These are phyloP conservation scores for Pseudopyricularia cyperi DNA, from an alignment of 2,329 filamentous ascomycete genomes.

Conservation along the genomic window DNA sequence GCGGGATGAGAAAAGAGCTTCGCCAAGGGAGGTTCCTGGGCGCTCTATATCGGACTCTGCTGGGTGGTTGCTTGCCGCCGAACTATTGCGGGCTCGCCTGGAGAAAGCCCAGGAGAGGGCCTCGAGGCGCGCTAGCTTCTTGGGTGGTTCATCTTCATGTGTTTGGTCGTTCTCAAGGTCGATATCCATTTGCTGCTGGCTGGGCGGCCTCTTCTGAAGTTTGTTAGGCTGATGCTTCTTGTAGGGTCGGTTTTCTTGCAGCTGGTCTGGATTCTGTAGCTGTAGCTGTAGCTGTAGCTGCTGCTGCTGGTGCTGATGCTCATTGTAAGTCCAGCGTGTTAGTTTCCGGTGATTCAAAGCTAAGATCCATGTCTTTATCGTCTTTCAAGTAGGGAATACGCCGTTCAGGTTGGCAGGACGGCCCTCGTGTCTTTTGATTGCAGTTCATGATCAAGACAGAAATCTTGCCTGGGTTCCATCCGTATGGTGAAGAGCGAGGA, in stretches of 20 bases:
- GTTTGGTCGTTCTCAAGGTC: not conserved
- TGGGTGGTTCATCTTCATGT: not conserved
- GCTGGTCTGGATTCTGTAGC: not conserved
- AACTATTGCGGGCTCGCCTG: not conserved
- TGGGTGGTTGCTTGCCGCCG: not conserved
- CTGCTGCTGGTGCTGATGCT: not conserved
- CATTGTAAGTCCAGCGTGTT: not conserved
- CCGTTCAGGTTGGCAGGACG: too few relatives aligned
- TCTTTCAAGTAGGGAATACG: too few relatives aligned
- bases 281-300: not conserved
- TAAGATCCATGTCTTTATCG: not conserved
- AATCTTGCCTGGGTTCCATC: too few relatives aligned
- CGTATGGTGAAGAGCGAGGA: too few relatives aligned
- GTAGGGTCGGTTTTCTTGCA: not conserved
- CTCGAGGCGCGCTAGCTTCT: not conserved
- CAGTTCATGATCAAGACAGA: too few relatives aligned
- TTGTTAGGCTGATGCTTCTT: not conserved
- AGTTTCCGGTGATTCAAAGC: not conserved
- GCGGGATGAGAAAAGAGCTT: not conserved
- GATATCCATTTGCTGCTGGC: not conserved
- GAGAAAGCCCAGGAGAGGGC: not conserved
- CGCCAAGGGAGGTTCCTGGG: not conserved
- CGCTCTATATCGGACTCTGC: not conserved
- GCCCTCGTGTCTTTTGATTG: too few relatives aligned
- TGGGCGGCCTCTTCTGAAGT: not conserved